phyloP scores from a whole-genome alignment of 345 rosid species.

The Brassica cretica region DNA sequence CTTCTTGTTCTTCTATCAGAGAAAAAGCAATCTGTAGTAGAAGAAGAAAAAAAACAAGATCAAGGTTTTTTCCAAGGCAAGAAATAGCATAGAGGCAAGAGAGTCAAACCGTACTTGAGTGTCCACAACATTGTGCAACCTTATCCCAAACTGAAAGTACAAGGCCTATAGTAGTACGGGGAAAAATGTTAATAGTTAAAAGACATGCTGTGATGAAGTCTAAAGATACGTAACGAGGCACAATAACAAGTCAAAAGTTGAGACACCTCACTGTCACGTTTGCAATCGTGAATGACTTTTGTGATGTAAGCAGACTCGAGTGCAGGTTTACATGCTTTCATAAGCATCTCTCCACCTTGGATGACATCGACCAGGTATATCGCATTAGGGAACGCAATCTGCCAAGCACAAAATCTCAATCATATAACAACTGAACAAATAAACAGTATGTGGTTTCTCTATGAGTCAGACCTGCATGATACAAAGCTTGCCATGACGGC shows the following conservation, averaged over 20 bases:
- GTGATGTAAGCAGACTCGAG: conserved; percentile 85
- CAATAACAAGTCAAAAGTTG: conserved; percentile 30
- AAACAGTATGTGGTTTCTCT: neutral
- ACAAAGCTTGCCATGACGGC: conserved; percentile 81
- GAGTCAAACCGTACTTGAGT: conserved; percentile 62
- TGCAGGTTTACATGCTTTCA: conserved; percentile 94
- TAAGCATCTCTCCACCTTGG: conserved; percentile 68
- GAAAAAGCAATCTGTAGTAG: conserved; percentile 74
- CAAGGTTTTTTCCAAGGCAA: neutral
- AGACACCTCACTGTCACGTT: conserved; percentile 97
- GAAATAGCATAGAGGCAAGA: conserved; percentile 11
- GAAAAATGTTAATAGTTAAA: neutral
- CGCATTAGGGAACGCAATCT: conserved; percentile 93
- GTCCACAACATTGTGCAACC: conserved; percentile 78
- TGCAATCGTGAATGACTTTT: conserved; percentile 98
- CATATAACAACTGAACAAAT: neutral
- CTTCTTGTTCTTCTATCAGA: conserved; percentile 92
- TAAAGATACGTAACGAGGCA: conserved; percentile 19
- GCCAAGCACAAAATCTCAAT: conserved; percentile 36
- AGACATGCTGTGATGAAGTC: conserved; percentile 3
- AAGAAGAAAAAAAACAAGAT: neutral
- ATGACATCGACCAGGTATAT: conserved; percentile 83
- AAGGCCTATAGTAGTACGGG: conserved; percentile 60
- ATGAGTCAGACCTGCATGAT: conserved; percentile 83
- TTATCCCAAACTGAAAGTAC: conserved; percentile 88